Evolutionary conservation across 345 rosid genomes (phyloP).

Genomic region (Pugionium cornutum): DNA sequence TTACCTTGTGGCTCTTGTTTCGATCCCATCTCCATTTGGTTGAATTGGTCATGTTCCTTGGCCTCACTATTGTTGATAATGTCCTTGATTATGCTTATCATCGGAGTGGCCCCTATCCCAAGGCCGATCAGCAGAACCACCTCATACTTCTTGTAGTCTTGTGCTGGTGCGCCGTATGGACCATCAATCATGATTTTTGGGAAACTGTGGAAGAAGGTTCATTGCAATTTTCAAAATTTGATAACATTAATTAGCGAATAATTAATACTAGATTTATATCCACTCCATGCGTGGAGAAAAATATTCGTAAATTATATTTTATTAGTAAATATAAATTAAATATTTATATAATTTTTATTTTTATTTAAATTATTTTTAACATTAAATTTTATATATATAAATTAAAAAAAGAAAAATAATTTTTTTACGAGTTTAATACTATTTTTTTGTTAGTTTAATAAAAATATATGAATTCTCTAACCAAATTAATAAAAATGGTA

Average conservation of each 20-base stretch:
- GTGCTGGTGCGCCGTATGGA: constrained; percentile 87
- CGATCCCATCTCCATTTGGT: constrained; percentile 38
- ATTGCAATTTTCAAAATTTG: not conserved
- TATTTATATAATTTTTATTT: too few relatives aligned
- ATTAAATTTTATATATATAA: too few relatives aligned
- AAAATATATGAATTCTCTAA: too few relatives aligned
- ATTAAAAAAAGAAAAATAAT: too few relatives aligned
- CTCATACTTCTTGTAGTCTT: constrained; percentile 69
- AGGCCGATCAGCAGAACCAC: constrained; percentile 66
- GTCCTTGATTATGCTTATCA: constrained; percentile 86
- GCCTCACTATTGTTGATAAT: constrained; percentile 56
- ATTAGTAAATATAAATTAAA: too few relatives aligned
- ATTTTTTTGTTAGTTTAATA: too few relatives aligned
- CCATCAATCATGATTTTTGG: constrained; percentile 69
- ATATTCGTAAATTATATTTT: too few relatives aligned
- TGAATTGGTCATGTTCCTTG: constrained; percentile 42
- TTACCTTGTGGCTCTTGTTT: constrained; percentile 25
- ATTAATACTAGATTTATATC: too few relatives aligned
- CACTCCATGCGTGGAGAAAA: too few relatives aligned
- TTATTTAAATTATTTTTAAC: too few relatives aligned
- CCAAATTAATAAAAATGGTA: too few relatives aligned
- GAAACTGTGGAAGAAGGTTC: constrained; percentile 28
- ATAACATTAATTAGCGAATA: not conserved
- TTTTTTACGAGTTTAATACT: too few relatives aligned
- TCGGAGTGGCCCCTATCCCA: constrained; percentile 80